These are phyloP conservation scores for Trichophyton verrucosum DNA, from an alignment of 2,329 filamentous ascomycete genomes.

Conservation along the genomic window DNA sequence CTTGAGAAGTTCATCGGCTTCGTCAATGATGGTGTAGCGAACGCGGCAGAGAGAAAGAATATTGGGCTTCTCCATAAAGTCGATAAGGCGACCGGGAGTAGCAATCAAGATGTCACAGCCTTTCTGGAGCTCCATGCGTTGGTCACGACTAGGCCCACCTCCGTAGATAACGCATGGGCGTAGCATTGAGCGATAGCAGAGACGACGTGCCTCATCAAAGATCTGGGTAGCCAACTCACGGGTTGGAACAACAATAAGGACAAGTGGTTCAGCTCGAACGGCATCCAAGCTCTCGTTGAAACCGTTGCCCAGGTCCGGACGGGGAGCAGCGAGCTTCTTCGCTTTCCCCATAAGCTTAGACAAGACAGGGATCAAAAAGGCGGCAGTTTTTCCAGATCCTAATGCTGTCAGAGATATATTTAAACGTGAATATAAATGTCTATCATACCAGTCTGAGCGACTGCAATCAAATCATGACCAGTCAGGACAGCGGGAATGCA, in stretches of 20 bases:
- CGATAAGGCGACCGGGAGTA: constrained; percentile 72
- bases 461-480: constrained; percentile 71
- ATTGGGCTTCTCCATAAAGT: constrained; percentile 64
- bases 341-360: constrained; percentile 93
- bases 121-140: constrained; percentile 59
- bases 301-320: constrained; percentile 49
- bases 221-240: constrained; percentile 89
- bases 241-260: constrained; percentile 73
- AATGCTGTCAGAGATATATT: neutral
- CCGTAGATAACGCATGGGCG: constrained; percentile 85
- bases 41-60: constrained; percentile 13
- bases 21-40: constrained; percentile 66
- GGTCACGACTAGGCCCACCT: constrained; percentile 58
- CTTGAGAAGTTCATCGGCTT: constrained; percentile 85
- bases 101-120: constrained; percentile 85
- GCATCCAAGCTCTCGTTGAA: constrained; percentile 41
- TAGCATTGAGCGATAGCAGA: constrained; percentile 91
- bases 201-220: constrained; percentile 80
- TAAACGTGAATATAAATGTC: constrained; percentile 18
- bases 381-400: constrained; percentile 95
- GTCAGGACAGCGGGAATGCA: constrained; percentile 65
- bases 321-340: constrained; percentile 68
- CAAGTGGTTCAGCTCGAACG: constrained; percentile 71
- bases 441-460: constrained; percentile 73
- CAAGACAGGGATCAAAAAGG: constrained; percentile 77